Base-by-base conservation (phyloP, 352 stramenopile species). In the Globisporangium perplexum region DNA sequence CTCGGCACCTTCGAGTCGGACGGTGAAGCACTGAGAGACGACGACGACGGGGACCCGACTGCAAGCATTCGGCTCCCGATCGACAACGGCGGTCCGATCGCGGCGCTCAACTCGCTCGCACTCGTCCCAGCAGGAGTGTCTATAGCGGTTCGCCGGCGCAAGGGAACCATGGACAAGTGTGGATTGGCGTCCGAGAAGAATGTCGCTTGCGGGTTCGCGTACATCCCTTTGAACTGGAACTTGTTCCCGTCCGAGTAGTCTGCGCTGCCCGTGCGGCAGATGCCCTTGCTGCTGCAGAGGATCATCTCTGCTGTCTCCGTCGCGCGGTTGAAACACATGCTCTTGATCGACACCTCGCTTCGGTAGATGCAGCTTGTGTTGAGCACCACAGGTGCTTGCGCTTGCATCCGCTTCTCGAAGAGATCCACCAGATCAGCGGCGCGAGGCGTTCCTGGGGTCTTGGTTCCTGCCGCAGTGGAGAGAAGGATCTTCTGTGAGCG, bases 211-310 rank as follows among this genome's bases (percentile, higher is more conserved):
- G 83, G 80, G 11, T 70, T 60, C 6, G 74, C 78, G 31, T 85
- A 90, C 65, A 86, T 88, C 5, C 80, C 81, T 54, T 90, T 90
- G 57, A 90, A 91, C 65, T 90, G 78, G 47, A 89, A 88, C 49
- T 83, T 86, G 59, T 59, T 73, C 24, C 75, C 78, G 36, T 89
- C 74, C 4, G 76, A 80, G 47, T 88, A 85, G 20, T 88, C 78
- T 15, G 78, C 69, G n/a, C 62, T 77, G 2, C 67, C 77, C 24
- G 77, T 81, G 26, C 83, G 70, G 26, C 74, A 86, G 23, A 93
- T 89, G 1, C 76, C 80, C 55, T 89, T 90, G 50, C 65, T 89
- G 35, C 74, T 84, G 45, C 80, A 93, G 20, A 90, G 57, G 43
- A 86, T 80, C 53, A 93, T 70, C 65, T 90, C 83, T 0, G 72